Percentiles rank a stretch among this genome's conserved stretches.
Evolutionary conservation across 2,329 filamentous ascomycete genomes (phyloP).

Genomic region (Albifimbria verrucaria): DNA sequence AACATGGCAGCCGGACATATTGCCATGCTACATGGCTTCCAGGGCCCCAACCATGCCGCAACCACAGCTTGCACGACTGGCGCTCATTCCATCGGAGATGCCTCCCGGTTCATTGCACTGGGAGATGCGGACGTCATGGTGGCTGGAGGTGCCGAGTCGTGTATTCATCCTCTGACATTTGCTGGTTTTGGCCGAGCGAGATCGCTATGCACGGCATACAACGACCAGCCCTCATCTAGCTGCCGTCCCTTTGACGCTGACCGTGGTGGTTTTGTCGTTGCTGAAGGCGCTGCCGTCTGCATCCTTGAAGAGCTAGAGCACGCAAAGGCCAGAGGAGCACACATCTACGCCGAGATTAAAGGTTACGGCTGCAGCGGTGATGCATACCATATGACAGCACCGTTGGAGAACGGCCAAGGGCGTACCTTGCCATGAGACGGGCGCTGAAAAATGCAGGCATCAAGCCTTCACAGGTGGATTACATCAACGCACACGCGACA

Average conservation of each 20-base stretch:
- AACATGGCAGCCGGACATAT: slow-evolving; percentile 94
- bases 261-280: slow-evolving; percentile 84
- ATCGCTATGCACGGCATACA: slow-evolving; percentile 79
- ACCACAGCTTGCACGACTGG: slow-evolving; percentile 97
- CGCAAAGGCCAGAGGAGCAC: slow-evolving; percentile 72
- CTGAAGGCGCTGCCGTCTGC: slow-evolving; percentile 85
- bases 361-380: slow-evolving; percentile 92
- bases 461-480: slow-evolving; percentile 70
- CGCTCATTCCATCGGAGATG: slow-evolving; percentile 91
- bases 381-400: slow-evolving; percentile 90
- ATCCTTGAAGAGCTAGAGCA: slow-evolving; percentile 90
- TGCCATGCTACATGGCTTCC: slow-evolving; percentile 85
- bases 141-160: slow-evolving; percentile 92
- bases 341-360: slow-evolving; percentile 82
- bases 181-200: slow-evolving; percentile 87
- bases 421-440: slow-evolving; percentile 78
- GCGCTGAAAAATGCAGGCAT: slow-evolving; percentile 72
- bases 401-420: slow-evolving; percentile 79
- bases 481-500: slow-evolving; percentile 95
- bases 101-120: slow-evolving; percentile 84
- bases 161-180: slow-evolving; percentile 90
- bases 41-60: slow-evolving; percentile 87
- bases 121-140: slow-evolving; percentile 95
- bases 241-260: slow-evolving; percentile 84
- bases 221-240: slow-evolving; percentile 64